A percentile compares a stretch with the other conserved stretches of the same genome.
phyloP scores from a whole-genome alignment of 1,139 yeast species.

The Yamadazyma buinensis region DNA sequence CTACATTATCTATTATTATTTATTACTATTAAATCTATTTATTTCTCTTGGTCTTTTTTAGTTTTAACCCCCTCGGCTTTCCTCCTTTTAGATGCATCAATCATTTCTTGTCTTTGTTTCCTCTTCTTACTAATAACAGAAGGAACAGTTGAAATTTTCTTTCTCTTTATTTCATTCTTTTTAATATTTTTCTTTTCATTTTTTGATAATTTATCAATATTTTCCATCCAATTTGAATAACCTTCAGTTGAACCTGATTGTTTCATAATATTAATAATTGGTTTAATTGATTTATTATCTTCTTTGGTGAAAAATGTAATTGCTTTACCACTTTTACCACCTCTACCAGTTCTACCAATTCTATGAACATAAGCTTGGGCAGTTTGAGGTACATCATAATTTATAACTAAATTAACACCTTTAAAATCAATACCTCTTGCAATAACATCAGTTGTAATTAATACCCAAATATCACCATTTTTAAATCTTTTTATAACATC shows the following conservation, averaged over 20 bases:
- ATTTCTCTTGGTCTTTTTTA: background rate
- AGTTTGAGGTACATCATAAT: conserved; percentile 92
- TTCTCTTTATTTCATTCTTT: conserved; percentile 59
- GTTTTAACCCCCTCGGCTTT: conserved; percentile 20
- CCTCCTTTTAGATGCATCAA: conserved; percentile 72
- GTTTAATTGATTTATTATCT: conserved; percentile 71
- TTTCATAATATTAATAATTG: conserved; percentile 90
- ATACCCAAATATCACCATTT: conserved; percentile 90
- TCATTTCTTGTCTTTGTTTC: conserved; percentile 65
- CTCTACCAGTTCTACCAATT: conserved; percentile 98
- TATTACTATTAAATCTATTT: background rate
- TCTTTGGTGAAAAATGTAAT: conserved; percentile 92
- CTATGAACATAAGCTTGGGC: conserved; percentile 97
- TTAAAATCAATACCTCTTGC: conserved; percentile 97
- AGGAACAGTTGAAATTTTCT: conserved; percentile 85
- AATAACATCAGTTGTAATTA: conserved; percentile 93
- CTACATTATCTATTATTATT: background rate
- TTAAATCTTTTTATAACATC: conserved; percentile 80
- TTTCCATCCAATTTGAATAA: conserved; percentile 78
- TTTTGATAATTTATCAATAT: conserved; percentile 64
- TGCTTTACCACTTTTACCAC: conserved; percentile 82
- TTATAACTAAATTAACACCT: conserved; percentile 90
- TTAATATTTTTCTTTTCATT: conserved; percentile 64
- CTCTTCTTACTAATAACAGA: conserved; percentile 61
- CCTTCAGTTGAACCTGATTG: conserved; percentile 76